Evolutionary conservation across 1,284 basidiomycete genomes (phyloP).

Genomic region (Stereum hirsutum): DNA sequence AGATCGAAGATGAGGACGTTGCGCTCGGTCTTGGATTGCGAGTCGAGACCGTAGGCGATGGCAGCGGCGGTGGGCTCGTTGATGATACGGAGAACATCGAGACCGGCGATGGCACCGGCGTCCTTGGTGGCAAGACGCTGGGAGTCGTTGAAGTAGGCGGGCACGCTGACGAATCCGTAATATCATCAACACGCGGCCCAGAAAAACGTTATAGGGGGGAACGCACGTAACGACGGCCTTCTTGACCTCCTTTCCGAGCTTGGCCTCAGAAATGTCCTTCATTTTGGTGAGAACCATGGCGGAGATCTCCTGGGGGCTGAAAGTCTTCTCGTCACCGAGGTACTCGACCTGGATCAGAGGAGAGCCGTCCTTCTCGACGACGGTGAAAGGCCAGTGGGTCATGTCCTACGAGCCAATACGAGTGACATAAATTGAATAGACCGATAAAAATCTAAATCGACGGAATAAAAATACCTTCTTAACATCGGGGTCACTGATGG

Average conservation of each 20-base stretch:
- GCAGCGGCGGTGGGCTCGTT: constrained; percentile 95
- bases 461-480: constrained; percentile 51
- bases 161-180: constrained; percentile 36
- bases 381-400: constrained; percentile 92
- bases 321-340: constrained; percentile 89
- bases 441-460: neutral
- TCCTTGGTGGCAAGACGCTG: constrained; percentile 95
- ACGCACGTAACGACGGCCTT: constrained; percentile 81
- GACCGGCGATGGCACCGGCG: constrained; percentile 86
- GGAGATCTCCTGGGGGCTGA: constrained; percentile 96
- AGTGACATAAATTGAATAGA: neutral
- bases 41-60: constrained; percentile 90
- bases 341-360: constrained; percentile 95
- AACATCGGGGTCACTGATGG: constrained; percentile 68
- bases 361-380: constrained; percentile 89
- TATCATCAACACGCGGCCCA: constrained; percentile 23
- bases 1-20: constrained; percentile 99
- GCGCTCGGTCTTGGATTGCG: constrained; percentile 87
- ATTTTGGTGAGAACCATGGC: constrained; percentile 98
- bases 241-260: constrained; percentile 92
- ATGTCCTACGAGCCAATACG: constrained; percentile 48
- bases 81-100: constrained; percentile 96
- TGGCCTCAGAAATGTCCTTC: constrained; percentile 99
- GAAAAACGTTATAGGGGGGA: constrained; percentile 15
- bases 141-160: constrained; percentile 97